Evolutionary conservation across 139 green algal species (phyloP).

Genomic region (Nannochloris sp.): DNA sequence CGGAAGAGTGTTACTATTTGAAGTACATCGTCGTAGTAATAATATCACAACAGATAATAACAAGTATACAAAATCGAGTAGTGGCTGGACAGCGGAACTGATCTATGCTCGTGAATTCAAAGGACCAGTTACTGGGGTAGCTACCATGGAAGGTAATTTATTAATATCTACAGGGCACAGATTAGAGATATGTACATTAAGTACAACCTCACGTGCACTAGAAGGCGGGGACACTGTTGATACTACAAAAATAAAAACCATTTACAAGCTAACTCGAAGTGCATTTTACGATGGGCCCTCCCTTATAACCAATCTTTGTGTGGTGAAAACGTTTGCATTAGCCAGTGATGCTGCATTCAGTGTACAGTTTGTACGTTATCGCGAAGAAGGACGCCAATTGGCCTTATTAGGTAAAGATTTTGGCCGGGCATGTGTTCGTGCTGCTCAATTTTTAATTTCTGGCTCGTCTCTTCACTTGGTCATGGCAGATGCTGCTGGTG

Average conservation of each 20-base stretch:
- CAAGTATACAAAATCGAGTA: not conserved
- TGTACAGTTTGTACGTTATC: conserved; percentile 70
- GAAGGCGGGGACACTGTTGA: not conserved
- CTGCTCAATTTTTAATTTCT: conserved; percentile 70
- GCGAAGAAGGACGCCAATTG: conserved; percentile 43
- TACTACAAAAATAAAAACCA: not conserved
- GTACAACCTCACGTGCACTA: not conserved
- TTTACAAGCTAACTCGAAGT: conserved; percentile 12
- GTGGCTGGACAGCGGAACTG: conserved; percentile 2
- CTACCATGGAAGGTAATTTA: conserved; percentile 42
- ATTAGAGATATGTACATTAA: conserved; percentile 51
- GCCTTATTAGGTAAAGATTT: conserved; percentile 63
- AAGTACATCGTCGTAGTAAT: conserved; percentile 13
- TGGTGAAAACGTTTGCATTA: conserved; percentile 85
- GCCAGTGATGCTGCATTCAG: conserved; percentile 62
- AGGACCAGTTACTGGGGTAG: conserved; percentile 37
- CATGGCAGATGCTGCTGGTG: conserved; percentile 38
- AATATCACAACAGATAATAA: not conserved
- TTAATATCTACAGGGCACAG: conserved; percentile 50
- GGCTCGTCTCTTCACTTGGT: conserved; percentile 50
- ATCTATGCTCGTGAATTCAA: conserved; percentile 35
- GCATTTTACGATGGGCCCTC: conserved; percentile 74
- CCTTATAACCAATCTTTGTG: conserved; percentile 46
- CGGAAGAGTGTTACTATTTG: conserved; percentile 74
- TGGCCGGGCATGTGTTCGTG: conserved; percentile 35